Conservation (phyloP, 2,329 filamentous ascomycete genomes). For the Penicillium sp. region DNA sequence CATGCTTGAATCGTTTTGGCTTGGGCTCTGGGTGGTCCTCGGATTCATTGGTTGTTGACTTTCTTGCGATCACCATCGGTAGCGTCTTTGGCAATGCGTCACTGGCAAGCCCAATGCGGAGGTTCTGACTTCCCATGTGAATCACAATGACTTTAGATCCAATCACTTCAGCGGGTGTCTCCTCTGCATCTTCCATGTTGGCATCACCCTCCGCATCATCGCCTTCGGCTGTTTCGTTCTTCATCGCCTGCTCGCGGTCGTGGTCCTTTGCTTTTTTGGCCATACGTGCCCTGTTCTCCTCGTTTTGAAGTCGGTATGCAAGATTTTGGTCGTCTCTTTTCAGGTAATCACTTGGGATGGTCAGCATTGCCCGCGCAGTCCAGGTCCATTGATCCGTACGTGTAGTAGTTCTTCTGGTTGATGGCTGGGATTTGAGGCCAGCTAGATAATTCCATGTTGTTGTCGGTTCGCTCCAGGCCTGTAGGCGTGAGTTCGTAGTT, state of each 20-base stretch:
- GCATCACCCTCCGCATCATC: conserved; percentile 51
- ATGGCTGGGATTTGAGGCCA: conserved; percentile 94
- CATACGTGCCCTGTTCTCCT: conserved; percentile 80
- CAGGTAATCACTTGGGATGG: conserved; percentile 75
- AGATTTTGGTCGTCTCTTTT: conserved; percentile 97
- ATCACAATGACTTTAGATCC: conserved; percentile 93
- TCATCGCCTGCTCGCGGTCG: conserved; percentile 79
- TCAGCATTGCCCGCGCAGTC: background rate
- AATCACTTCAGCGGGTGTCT: conserved; percentile 62
- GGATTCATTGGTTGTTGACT: conserved; percentile 75
- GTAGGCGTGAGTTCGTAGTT: conserved; percentile 6
- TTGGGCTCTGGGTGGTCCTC: conserved; percentile 79
- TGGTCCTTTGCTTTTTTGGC: conserved; percentile 84
- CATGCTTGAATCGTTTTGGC: conserved; percentile 64
- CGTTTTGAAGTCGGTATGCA: conserved; percentile 81
- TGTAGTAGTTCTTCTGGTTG: conserved; percentile 99
- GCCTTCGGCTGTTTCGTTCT: conserved; percentile 61
- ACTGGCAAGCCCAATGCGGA: conserved; percentile 92
- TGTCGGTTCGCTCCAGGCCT: conserved; percentile 93
- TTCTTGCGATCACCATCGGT: conserved; percentile 87
- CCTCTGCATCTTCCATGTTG: conserved; percentile 59
- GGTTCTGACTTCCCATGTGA: conserved; percentile 91
- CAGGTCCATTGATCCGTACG: conserved; percentile 56
- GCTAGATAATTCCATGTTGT: conserved; percentile 92
- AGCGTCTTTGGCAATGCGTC: conserved; percentile 93